These are phyloP conservation scores for Candolleomyces eurysporus DNA, from an alignment of 768 basidiomycete species.

Conservation along the genomic window DNA sequence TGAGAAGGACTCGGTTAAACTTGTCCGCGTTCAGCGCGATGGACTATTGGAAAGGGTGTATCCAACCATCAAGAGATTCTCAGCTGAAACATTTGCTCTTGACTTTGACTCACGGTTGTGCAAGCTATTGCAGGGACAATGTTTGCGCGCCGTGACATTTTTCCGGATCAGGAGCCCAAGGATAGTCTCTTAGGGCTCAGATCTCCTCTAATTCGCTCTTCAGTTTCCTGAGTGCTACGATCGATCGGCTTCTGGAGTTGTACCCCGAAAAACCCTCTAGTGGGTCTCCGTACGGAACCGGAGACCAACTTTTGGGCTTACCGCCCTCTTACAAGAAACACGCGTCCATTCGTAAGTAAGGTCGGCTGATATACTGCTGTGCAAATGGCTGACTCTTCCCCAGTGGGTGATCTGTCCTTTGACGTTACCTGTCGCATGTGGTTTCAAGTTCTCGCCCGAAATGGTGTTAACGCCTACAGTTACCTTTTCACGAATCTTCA, in stretches of 20 bases:
- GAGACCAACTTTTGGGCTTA: constrained; percentile 42
- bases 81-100: too few species aligned
- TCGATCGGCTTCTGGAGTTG: constrained; percentile 28
- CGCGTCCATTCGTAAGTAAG: constrained; percentile 26
- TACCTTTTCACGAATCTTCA: constrained; percentile 44
- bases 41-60: constrained; percentile 43
- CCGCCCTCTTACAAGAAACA: constrained; percentile 29
- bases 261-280: constrained; percentile 41
- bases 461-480: constrained; percentile 36
- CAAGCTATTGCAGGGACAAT: too few species aligned
- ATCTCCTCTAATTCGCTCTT: constrained; percentile 27
- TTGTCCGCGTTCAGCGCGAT: constrained; percentile 40
- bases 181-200: neutral
- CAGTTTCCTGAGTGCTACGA: constrained; percentile 17
- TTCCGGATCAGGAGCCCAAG: too few species aligned
- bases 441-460: constrained; percentile 36
- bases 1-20: constrained; percentile 39
- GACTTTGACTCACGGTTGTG: too few species aligned
- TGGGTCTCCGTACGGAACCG: constrained; percentile 47
- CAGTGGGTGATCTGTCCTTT: constrained; percentile 39
- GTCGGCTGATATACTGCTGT: neutral
- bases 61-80: constrained; percentile 33
- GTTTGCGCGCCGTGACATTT: too few species aligned
- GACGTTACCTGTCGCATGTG: constrained; percentile 36
- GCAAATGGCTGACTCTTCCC: neutral